Evolutionary conservation across 208 protist genomes (phyloP).

Genomic region (Jaenimonas drosophilae): DNA sequence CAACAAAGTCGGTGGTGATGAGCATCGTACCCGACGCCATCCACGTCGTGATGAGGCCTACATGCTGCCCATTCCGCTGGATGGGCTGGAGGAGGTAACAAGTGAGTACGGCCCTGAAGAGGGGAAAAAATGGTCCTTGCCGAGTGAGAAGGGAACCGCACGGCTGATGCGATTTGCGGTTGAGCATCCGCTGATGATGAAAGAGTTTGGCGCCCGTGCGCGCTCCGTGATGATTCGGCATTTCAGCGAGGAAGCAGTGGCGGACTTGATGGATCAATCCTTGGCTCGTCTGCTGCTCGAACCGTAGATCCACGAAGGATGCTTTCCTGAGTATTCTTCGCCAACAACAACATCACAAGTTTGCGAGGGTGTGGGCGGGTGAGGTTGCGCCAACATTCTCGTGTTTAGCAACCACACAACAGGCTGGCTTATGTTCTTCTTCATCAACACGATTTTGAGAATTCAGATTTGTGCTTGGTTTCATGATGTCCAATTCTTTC

Average conservation of each 20-base stretch:
- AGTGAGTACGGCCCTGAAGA: background rate
- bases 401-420: too few relatives aligned
- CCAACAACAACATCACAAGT: too few relatives aligned
- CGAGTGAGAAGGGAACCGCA: background rate
- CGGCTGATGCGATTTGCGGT: background rate
- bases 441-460: too few relatives aligned
- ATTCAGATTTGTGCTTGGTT: too few relatives aligned
- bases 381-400: too few relatives aligned
- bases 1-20: background rate
- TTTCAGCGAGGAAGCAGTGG: slow-evolving; percentile 10
- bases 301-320: too few relatives aligned
- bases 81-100: slow-evolving; percentile 28
- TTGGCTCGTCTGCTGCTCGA: background rate
- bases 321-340: too few relatives aligned
- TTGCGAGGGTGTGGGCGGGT: too few relatives aligned
- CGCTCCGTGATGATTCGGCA: background rate
- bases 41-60: slow-evolving; percentile 17
- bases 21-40: background rate
- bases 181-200: background rate
- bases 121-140: background rate
- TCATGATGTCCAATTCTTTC: too few relatives aligned
- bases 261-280: slow-evolving; percentile 7
- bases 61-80: slow-evolving; percentile 31
- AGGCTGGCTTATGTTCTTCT: too few relatives aligned
- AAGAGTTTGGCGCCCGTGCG: background rate